Conservation (phyloP, 257 asterid species). For the Solanum tarapatanum region DNA sequence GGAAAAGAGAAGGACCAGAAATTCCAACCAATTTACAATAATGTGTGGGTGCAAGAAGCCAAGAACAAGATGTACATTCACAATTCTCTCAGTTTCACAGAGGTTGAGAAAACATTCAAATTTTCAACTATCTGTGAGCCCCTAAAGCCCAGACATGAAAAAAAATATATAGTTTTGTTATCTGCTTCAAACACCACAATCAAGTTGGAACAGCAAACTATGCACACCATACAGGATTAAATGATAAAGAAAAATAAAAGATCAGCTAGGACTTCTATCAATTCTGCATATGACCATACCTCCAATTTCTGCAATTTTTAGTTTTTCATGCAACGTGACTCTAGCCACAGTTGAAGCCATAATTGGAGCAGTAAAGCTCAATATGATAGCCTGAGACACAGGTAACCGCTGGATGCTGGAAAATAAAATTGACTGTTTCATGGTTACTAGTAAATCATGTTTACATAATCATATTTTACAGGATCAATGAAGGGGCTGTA, state of each 20-base stretch:
- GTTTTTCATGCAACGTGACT: slow-evolving; percentile 24
- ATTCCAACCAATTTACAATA: neutral
- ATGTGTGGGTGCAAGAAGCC: neutral
- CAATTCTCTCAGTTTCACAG: neutral
- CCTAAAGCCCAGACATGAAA: neutral
- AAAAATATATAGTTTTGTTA: neutral
- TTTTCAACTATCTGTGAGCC: neutral
- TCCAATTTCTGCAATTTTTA: slow-evolving; percentile 27
- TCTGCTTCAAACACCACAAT: neutral
- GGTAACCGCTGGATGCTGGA: slow-evolving; percentile 33
- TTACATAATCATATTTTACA: neutral
- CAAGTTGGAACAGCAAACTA: neutral
- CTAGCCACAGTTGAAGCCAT: slow-evolving; percentile 28
- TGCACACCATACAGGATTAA: neutral
- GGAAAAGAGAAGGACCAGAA: neutral
- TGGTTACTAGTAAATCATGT: slow-evolving; percentile 14
- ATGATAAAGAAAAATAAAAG: neutral
- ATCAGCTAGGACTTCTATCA: neutral
- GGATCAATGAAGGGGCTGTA: neutral
- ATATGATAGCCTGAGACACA: slow-evolving; percentile 19
- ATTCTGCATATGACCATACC: slow-evolving; percentile 12
- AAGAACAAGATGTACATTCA: neutral
- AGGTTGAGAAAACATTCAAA: neutral
- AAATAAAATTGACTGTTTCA: slow-evolving; percentile 12
- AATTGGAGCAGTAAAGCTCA: slow-evolving; percentile 30